Evolutionary conservation across 164 flowering plant genomes (phyloP).

Genomic region (Pachysandra terminalis): DNA sequence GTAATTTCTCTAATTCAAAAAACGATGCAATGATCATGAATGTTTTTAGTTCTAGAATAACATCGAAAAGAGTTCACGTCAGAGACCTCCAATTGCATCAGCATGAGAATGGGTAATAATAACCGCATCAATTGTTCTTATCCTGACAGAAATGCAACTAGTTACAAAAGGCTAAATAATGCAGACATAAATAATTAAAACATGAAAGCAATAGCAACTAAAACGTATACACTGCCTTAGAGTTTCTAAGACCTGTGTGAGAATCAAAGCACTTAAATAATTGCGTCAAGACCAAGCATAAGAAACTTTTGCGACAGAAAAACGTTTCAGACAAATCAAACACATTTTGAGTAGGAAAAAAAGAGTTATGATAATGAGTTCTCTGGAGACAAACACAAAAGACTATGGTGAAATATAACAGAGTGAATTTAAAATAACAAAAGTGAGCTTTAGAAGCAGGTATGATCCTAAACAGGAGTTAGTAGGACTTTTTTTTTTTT

Average conservation of each 20-base stretch:
- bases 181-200: conserved; percentile 5
- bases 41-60: conserved; percentile 10
- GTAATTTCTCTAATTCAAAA: not conserved
- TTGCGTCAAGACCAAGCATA: not conserved
- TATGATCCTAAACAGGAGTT: not conserved
- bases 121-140: conserved; percentile 96
- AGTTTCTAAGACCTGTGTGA: not conserved
- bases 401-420: no score
- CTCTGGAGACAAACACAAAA: not conserved
- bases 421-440: no score
- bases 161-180: conserved; percentile 26
- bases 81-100: conserved; percentile 98
- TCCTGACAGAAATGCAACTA: conserved; percentile 73
- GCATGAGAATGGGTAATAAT: conserved; percentile 99
- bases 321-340: not conserved
- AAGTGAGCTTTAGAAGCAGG: no score
- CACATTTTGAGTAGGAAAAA: not conserved
- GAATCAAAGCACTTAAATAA: not conserved
- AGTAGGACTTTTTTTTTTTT: no score
- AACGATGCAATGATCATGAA: not conserved
- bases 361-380: not conserved
- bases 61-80: conserved; percentile 25
- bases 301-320: not conserved
- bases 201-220: conserved; percentile 1
- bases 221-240: not conserved